These are phyloP conservation scores for Yamadazyma scolyti DNA, from an alignment of 805 yeast genomes.

Conservation along the genomic window DNA sequence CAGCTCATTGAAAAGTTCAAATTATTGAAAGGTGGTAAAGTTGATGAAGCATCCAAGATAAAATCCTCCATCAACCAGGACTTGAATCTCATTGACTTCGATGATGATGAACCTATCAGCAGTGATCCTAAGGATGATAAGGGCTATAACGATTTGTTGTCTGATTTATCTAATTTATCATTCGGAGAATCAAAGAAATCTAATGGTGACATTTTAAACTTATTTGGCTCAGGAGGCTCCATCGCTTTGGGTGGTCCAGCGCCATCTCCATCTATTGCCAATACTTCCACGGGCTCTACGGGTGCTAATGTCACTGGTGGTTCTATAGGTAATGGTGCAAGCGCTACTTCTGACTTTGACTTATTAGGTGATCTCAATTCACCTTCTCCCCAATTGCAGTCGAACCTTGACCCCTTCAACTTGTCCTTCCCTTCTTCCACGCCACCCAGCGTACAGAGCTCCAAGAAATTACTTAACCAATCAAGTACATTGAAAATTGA, in stretches of 20 bases:
- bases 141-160: constrained; percentile 64
- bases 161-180: constrained; percentile 64
- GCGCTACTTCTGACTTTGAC: constrained; percentile 18
- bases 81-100: constrained; percentile 41
- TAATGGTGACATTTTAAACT: constrained; percentile 26
- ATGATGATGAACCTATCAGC: constrained; percentile 35
- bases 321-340: constrained; percentile 3
- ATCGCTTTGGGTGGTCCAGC: constrained; percentile 28
- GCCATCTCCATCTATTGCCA: constrained; percentile 9
- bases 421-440: constrained; percentile 37
- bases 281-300: too few relatives aligned
- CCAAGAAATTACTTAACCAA: constrained; percentile 31
- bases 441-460: constrained; percentile 20
- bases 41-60: constrained; percentile 50
- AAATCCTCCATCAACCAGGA: constrained; percentile 26
- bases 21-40: constrained; percentile 61
- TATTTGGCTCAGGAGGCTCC: constrained; percentile 53
- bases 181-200: constrained; percentile 28
- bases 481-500: constrained; percentile 49
- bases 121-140: constrained; percentile 30
- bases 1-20: constrained; percentile 64
- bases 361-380: constrained; percentile 35
- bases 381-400: constrained; percentile 37
- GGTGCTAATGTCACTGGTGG: not conserved
- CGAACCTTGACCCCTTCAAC: constrained; percentile 39